Base-by-base conservation (phyloP, 140 eudicot genomes). In the Bidens hawaiensis region DNA sequence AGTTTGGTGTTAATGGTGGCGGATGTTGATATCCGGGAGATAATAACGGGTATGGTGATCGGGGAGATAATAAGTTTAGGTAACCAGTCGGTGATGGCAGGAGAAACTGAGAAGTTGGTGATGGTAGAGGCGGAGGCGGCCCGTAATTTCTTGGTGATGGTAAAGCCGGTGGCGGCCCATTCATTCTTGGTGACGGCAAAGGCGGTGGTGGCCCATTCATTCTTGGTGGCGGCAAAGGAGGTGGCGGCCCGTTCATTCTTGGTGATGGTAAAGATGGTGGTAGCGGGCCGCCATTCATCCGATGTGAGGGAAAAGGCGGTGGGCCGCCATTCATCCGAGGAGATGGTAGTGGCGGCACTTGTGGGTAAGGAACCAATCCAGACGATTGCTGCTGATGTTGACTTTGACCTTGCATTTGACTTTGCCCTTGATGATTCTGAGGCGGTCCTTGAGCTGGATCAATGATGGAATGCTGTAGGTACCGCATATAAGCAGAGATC, bases 1-100 rank as follows among this genome's bases (percentile, higher is more conserved):
- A 93, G 64, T 85, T 83, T 1, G 99, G 96, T 13, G 96, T 80
- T 55, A 84, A 61, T 11, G 89, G 99, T 38, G 96, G 94, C 4
- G 95, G 89, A 75, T 76, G 76, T 60, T 78, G 95, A 74, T 72
- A 82, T 16, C 95, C 95, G 9, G 96, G 95, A 33, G 98, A 91
- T 21, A 82, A 95, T 33, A 83, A 73, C 4, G 99, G 95, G 75
- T 88, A 93, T 21, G 96, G 95, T 23, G 99, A 87, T 67, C 93
- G 75, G 26, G 99, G 99, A 10, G 96, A 84, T 48, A 79, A 59
- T 69, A 93, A 18, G 30, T 81, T 83, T 50, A 82, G 48, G 84
- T 78, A 93, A 30, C 93, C 94, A 54, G 82, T 68, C 1, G 99
- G 96, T 0, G 99, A 91, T 16, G 96, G 91, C 68, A 93, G 64